phyloP scores from a whole-genome alignment of 352 stramenopile genomes.

The Globisporangium perplexum region DNA sequence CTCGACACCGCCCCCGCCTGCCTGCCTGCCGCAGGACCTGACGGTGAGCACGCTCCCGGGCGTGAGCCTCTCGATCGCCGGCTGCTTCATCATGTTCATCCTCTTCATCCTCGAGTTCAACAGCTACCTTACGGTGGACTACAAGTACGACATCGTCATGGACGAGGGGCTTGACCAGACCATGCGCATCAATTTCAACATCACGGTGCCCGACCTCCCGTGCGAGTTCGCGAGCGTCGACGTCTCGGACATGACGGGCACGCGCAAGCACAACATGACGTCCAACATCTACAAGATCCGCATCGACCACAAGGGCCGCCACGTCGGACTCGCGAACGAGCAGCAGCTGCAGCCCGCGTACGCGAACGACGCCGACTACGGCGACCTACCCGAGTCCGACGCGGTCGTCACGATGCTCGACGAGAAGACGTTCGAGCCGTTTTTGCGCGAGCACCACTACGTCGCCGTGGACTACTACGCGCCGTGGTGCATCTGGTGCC shows the following conservation, averaged over 20 bases:
- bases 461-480: constrained; percentile 96
- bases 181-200: constrained; percentile 98
- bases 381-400: constrained; percentile 71
- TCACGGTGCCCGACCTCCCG: constrained; percentile 95
- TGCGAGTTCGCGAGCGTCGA: constrained; percentile 97
- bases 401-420: constrained; percentile 70
- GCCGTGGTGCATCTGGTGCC: constrained; percentile 96
- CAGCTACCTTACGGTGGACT: constrained; percentile 79
- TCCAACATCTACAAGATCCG: constrained; percentile 98
- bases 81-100: constrained; percentile 87
- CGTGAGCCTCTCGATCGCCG: constrained; percentile 78
- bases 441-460: constrained; percentile 93
- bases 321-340: constrained; percentile 86
- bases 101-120: constrained; percentile 90
- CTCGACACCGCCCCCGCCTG: no score
- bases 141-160: constrained; percentile 89
- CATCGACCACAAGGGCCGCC: constrained; percentile 78
- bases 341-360: constrained; percentile 77
- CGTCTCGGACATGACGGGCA: constrained; percentile 96
- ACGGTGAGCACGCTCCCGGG: constrained; percentile 82
- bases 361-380: constrained; percentile 55
- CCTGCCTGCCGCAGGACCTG: constrained; percentile 40
- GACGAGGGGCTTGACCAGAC: constrained; percentile 81
- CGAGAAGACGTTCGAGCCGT: constrained; percentile 88
- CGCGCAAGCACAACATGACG: constrained; percentile 97